Percentiles rank a stretch among this genome's conserved stretches.
Conservation (phyloP, 2,329 filamentous ascomycete species). For the Penicillium expansum region DNA sequence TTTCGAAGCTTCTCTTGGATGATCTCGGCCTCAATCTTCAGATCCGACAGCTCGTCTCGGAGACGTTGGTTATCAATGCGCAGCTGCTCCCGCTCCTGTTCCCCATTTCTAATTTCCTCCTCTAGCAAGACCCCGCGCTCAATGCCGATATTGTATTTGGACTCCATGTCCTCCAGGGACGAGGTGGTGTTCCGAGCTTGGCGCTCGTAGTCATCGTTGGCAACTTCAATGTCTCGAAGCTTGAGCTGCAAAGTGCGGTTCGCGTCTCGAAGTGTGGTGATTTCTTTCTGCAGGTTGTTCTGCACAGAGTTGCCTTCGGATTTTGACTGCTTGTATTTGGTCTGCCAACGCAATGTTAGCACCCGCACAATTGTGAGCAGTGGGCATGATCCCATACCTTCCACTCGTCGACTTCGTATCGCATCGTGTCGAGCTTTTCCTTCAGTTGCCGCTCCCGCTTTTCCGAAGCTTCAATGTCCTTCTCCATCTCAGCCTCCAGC, state of each 20-base stretch:
- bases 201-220: constrained; percentile 96
- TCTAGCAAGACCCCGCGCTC: constrained; percentile 91
- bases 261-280: constrained; percentile 81
- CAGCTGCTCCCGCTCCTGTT: constrained; percentile 84
- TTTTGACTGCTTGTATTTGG: constrained; percentile 95
- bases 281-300: constrained; percentile 87
- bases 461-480: constrained; percentile 92
- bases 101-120: constrained; percentile 85
- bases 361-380: neutral
- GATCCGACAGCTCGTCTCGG: constrained; percentile 84
- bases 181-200: constrained; percentile 95
- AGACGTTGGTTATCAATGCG: constrained; percentile 88
- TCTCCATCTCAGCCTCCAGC: constrained; percentile 89
- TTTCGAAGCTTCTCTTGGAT: constrained; percentile 89
- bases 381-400: constrained; percentile 61
- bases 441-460: constrained; percentile 83
- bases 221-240: constrained; percentile 92
- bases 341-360: constrained; percentile 50
- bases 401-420: constrained; percentile 96
- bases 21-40: constrained; percentile 93
- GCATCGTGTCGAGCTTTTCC: constrained; percentile 79
- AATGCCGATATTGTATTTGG: constrained; percentile 92
- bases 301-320: constrained; percentile 81
- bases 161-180: constrained; percentile 93
- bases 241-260: constrained; percentile 78